Base-by-base conservation (phyloP, 257 asterid genomes). In the Scutellaria baicalensis region DNA sequence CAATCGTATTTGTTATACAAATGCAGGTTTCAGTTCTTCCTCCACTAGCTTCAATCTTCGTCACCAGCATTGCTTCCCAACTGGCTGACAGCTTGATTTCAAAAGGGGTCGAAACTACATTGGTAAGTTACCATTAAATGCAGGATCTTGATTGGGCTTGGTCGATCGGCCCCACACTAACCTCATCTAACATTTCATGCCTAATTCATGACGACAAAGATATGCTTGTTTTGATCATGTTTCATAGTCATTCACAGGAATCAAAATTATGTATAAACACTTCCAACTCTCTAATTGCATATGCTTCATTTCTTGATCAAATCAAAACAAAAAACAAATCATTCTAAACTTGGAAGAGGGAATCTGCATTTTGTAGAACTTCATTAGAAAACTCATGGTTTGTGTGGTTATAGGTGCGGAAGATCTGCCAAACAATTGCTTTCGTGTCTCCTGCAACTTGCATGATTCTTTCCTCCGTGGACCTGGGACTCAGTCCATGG, bases 1-100 rank as follows among this genome's bases (percentile, higher is more conserved):
- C 0, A 36, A 59, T 67, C 61, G 44, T 23, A 12, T 64, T 70
- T 18, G 14, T 60, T 36, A 17, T 57, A 60, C 47, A 58, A 39
- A 71, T 84, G 80, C 89, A 93, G 99, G 99, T 93, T n/a, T 89
- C 99, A 0, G 82, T 93, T 71, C 92, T 89, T 83, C 99, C 99
- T 72, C 98, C 99, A 57, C 89, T 93, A 68, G 96, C 97, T 65
- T 93, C 99, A 70, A 85, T 93, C 63, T 83, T 93, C 18, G 88
- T 89, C 38, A 85, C 97, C 78, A 71, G 90, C 86, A 67, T 87
- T 80, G 99, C 99, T 62, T 81, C 99, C 62, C 99, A 93, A 72
- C 78, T 89, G 48, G 99, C 99, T 5, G 99, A 93, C 83, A 79
- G 31, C 85, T 84, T 91, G 66, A 93, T 93, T 64, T 55, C 93